Conservation (phyloP, 164 flowering plant genomes). For the Umbellularia californica region DNA sequence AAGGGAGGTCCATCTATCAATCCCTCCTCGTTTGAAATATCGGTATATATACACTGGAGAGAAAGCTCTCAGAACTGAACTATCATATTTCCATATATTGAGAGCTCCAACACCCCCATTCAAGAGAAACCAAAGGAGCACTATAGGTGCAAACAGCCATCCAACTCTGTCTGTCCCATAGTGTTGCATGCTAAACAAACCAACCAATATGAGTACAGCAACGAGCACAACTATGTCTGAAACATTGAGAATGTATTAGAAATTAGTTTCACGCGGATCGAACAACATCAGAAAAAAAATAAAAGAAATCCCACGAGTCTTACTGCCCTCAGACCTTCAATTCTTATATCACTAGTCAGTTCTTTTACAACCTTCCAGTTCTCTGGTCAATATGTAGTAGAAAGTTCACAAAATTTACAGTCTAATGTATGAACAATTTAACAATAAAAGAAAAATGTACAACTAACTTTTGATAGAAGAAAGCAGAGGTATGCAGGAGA, state of each 20-base stretch:
- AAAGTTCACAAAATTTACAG: too few relatives aligned
- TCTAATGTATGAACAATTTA: too few relatives aligned
- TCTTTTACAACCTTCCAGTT: too few relatives aligned
- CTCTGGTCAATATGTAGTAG: too few relatives aligned
- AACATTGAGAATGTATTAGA: constrained; percentile 6
- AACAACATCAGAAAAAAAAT: background rate
- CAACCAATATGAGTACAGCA: constrained; percentile 70
- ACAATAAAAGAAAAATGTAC: too few relatives aligned
- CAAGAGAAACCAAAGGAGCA: constrained; percentile 85
- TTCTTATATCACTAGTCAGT: too few relatives aligned
- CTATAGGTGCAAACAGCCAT: constrained; percentile 96
- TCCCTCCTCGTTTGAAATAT: constrained; percentile 61
- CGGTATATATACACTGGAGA: constrained; percentile 78
- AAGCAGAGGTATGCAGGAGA: too few relatives aligned
- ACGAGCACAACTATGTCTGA: constrained; percentile 85
- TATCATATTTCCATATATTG: constrained; percentile 81
- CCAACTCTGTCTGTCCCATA: constrained; percentile 93
- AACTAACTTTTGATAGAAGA: too few relatives aligned
- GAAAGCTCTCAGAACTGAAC: constrained; percentile 73
- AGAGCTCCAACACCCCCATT: constrained; percentile 87
- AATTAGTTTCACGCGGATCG: background rate
- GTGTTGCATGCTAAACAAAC: constrained; percentile 94
- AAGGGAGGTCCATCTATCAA: constrained; percentile 67
- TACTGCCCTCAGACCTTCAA: too few relatives aligned
- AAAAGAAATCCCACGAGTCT: too few relatives aligned